phyloP scores from a whole-genome alignment of 2,329 filamentous ascomycete species.

The Sphaerostilbella broomeana region DNA sequence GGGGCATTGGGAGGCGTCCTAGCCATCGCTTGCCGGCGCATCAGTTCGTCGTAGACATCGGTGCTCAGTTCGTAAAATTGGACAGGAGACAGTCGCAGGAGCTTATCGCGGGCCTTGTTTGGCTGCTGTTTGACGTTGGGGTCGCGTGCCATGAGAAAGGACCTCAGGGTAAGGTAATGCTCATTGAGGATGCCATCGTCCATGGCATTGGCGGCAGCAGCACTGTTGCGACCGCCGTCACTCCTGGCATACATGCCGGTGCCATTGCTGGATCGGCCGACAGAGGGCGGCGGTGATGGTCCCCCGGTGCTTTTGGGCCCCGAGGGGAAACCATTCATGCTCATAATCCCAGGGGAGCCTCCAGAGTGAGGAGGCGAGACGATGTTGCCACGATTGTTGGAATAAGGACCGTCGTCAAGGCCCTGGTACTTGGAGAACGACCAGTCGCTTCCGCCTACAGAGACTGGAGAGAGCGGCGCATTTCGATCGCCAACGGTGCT shows the following conservation, averaged over 20 bases:
- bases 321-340: conserved; percentile 55
- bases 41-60: conserved; percentile 91
- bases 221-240: conserved; percentile 54
- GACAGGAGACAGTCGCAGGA: conserved; percentile 78
- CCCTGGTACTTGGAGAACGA: conserved; percentile 62
- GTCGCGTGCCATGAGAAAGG: conserved; percentile 70
- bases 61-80: conserved; percentile 98
- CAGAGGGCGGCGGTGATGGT: conserved; percentile 81
- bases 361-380: conserved; percentile 65
- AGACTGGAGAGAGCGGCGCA: conserved; percentile 75
- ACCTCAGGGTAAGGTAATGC: conserved; percentile 75
- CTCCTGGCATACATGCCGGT: conserved; percentile 61
- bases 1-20: conserved; percentile 47
- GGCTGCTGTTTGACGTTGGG: conserved; percentile 67
- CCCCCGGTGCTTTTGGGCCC: conserved; percentile 52
- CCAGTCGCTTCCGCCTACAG: conserved; percentile 79
- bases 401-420: conserved; percentile 46
- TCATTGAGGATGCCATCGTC: conserved; percentile 61
- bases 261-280: conserved; percentile 78
- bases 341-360: conserved; percentile 48
- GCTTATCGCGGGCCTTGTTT: conserved; percentile 90
- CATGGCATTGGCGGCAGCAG: conserved; percentile 45
- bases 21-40: conserved; percentile 70
- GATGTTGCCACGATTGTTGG: conserved; percentile 51
- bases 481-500: conserved; percentile 53